A percentile compares a stretch with the other conserved stretches of the same genome.
These are phyloP conservation scores for Sequoiadendron giganteum DNA, from an alignment of 75 land plant species.

Conservation along the genomic window DNA sequence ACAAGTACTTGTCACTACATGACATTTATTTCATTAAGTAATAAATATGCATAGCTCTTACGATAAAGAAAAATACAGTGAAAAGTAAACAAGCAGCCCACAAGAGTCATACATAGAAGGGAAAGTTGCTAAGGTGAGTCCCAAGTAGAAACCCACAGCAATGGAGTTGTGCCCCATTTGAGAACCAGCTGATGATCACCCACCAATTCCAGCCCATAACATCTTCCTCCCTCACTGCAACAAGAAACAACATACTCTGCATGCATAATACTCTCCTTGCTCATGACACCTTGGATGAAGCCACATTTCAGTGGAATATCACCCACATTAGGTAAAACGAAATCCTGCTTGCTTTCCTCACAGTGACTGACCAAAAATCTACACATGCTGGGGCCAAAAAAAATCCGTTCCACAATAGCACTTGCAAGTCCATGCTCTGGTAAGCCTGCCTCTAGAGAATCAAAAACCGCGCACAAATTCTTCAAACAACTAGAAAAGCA, in stretches of 20 bases:
- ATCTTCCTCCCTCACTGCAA: not conserved
- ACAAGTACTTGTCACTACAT: too few species aligned
- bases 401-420: slow-evolving; percentile 47
- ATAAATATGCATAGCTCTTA: too few species aligned
- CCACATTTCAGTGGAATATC: slow-evolving; percentile 30
- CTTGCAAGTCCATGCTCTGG: slow-evolving; percentile 40
- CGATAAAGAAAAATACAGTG: too few species aligned
- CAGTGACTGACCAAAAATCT: slow-evolving; percentile 14
- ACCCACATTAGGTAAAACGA: not conserved
- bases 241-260: not conserved
- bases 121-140: not conserved
- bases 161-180: not conserved
- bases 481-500: slow-evolving; percentile 47
- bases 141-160: not conserved
- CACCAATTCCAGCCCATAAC: not conserved
- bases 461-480: slow-evolving; percentile 60
- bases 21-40: too few species aligned
- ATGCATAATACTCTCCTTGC: not conserved
- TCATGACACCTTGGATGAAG: not conserved
- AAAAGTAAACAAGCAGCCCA: too few species aligned
- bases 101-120: too few species aligned
- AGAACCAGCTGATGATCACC: not conserved
- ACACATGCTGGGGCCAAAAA: slow-evolving; percentile 42
- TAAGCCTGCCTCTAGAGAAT: slow-evolving; percentile 66
- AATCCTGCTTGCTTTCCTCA: not conserved